These are phyloP conservation scores for Neonectria neomacrospora DNA, from an alignment of 2,329 filamentous ascomycete species.

Conservation along the genomic window DNA sequence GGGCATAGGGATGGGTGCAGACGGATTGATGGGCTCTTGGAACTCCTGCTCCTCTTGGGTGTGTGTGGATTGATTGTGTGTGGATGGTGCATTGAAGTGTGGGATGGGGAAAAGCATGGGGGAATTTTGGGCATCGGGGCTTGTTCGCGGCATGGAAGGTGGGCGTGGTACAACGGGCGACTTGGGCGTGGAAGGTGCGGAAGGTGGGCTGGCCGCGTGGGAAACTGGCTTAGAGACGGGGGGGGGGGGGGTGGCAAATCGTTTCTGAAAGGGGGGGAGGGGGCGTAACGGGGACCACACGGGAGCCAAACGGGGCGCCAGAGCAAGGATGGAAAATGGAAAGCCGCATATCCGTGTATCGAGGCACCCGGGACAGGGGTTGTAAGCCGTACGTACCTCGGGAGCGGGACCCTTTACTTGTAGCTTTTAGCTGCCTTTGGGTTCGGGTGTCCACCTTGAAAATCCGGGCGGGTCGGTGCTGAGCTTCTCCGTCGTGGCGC, in stretches of 20 bases:
- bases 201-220: slow-evolving; percentile 41
- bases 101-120: slow-evolving; percentile 40
- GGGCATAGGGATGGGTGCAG: slow-evolving; percentile 30
- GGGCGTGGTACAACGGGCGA: not conserved
- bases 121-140: slow-evolving; percentile 41
- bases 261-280: not conserved
- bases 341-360: slow-evolving; percentile 40
- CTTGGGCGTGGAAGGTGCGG: slow-evolving; percentile 34
- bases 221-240: slow-evolving; percentile 32
- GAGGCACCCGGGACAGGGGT: slow-evolving; percentile 24
- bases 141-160: slow-evolving; percentile 12
- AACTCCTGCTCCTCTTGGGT: not conserved
- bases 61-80: slow-evolving; percentile 17
- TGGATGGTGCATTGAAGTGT: slow-evolving; percentile 20
- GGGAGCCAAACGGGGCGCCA: slow-evolving; percentile 6
- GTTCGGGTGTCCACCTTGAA: slow-evolving; percentile 16
- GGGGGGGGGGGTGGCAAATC: slow-evolving; percentile 4
- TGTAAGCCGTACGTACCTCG: slow-evolving; percentile 33
- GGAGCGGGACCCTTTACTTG: slow-evolving; percentile 20
- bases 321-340: slow-evolving; percentile 7
- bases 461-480: slow-evolving; percentile 6
- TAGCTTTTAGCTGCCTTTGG: slow-evolving; percentile 8
- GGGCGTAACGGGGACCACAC: slow-evolving; percentile 8
- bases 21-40: slow-evolving; percentile 12
- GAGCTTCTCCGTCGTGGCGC: slow-evolving; percentile 10